Evolutionary conservation across 345 rosid genomes (phyloP).

Genomic region (Gossypium arboreum): DNA sequence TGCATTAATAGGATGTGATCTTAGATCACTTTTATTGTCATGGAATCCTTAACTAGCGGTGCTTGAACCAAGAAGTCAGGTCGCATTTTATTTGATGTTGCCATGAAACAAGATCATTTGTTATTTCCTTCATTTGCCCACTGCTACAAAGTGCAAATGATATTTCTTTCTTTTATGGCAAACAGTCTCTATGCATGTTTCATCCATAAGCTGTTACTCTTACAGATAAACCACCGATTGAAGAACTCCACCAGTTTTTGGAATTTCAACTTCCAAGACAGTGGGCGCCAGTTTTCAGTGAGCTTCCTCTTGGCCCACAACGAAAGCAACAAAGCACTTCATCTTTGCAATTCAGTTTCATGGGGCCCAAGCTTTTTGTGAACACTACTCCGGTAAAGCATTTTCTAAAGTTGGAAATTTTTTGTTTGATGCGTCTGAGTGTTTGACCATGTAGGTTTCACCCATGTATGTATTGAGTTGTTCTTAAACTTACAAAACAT

Average conservation of each 20-base stretch:
- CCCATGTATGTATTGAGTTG: neutral
- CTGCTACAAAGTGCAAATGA: neutral
- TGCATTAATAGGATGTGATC: neutral
- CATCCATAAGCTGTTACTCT: constrained; percentile 17
- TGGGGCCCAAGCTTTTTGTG: constrained; percentile 91
- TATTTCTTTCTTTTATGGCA: neutral
- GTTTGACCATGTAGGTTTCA: constrained; percentile 1
- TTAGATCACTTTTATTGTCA: neutral
- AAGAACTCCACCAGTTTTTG: constrained; percentile 91
- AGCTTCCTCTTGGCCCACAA: constrained; percentile 95
- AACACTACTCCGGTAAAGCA: constrained; percentile 67
- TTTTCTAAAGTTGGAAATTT: neutral
- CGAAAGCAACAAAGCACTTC: constrained; percentile 64
- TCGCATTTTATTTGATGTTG: neutral
- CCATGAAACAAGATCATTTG: neutral
- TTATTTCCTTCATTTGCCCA: neutral
- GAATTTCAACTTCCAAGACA: constrained; percentile 98
- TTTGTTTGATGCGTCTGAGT: neutral
- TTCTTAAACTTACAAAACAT: neutral
- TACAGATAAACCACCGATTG: constrained; percentile 88
- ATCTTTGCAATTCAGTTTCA: constrained; percentile 80
- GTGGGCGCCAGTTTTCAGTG: constrained; percentile 99
- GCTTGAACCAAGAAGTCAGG: neutral
- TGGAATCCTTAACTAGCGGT: neutral
- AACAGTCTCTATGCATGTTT: neutral